Evolutionary conservation across 176 grass and related monocot genomes (phyloP).

Genomic region (Coix lacrymajobi): DNA sequence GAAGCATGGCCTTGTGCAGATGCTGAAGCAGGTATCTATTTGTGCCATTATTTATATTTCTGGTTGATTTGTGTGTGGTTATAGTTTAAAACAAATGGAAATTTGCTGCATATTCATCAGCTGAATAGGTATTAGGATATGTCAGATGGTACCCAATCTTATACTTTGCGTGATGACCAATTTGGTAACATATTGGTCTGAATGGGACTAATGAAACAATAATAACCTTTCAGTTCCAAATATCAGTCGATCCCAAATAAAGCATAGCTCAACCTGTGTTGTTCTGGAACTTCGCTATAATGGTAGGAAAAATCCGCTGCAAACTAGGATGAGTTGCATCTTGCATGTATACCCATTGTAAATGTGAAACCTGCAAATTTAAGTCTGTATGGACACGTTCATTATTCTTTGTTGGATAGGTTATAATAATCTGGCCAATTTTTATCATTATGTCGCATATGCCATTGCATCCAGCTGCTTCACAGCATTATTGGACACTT

Average conservation of each 20-base stretch:
- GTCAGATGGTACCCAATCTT: background rate
- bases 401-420: background rate
- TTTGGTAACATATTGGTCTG: background rate
- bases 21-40: slow-evolving; percentile 90
- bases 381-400: background rate
- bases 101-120: background rate
- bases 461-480: background rate
- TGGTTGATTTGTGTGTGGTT: background rate
- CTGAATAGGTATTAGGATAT: background rate
- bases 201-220: background rate
- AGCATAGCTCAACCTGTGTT: background rate
- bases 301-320: background rate
- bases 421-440: background rate
- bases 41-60: background rate
- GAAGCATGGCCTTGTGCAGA: slow-evolving; percentile 95
- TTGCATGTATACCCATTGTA: background rate
- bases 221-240: background rate
- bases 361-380: background rate
- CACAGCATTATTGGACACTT: background rate
- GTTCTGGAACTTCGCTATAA: background rate
- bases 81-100: background rate
- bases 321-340: background rate
- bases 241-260: background rate
- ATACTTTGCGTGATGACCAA: background rate
- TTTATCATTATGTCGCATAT: background rate